Conservation (phyloP, 805 yeast genomes). For the Zygoascus ofunaensis region DNA sequence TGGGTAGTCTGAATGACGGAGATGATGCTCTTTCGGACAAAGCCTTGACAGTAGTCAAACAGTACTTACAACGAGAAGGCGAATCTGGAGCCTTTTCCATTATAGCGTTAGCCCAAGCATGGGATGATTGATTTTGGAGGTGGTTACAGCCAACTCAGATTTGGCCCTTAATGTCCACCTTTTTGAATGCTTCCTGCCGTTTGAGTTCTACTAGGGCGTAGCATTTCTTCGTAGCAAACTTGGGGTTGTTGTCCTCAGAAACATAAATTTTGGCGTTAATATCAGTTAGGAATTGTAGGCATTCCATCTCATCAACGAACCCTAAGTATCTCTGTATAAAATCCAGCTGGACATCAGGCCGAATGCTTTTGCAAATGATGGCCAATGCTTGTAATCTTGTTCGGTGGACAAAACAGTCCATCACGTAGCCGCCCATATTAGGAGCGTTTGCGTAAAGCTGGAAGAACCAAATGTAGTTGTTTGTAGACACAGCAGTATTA, state of each 20-base stretch:
- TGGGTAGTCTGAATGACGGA: conserved; percentile 36
- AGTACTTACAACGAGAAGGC: conserved; percentile 47
- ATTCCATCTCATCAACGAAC: conserved; percentile 33
- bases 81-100: conserved; percentile 49
- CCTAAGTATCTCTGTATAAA: conserved; percentile 22
- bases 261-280: conserved; percentile 32
- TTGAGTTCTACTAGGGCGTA: conserved; percentile 30
- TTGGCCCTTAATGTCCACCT: conserved; percentile 88
- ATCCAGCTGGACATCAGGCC: conserved; percentile 23
- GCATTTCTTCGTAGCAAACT: conserved; percentile 22
- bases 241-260: conserved; percentile 9
- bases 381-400: conserved; percentile 51
- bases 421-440: conserved; percentile 37
- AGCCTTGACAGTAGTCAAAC: conserved; percentile 48
- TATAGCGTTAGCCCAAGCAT: conserved; percentile 50
- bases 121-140: background rate
- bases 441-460: conserved; percentile 33
- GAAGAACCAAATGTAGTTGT: conserved; percentile 50
- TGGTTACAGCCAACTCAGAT: conserved; percentile 18
- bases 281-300: conserved; percentile 36
- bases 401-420: conserved; percentile 47
- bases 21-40: conserved; percentile 48
- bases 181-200: conserved; percentile 37
- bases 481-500: conserved; percentile 28
- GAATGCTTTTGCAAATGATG: conserved; percentile 47